Base-by-base conservation (phyloP, 768 basidiomycete species). In the Wakefieldia striispora region DNA sequence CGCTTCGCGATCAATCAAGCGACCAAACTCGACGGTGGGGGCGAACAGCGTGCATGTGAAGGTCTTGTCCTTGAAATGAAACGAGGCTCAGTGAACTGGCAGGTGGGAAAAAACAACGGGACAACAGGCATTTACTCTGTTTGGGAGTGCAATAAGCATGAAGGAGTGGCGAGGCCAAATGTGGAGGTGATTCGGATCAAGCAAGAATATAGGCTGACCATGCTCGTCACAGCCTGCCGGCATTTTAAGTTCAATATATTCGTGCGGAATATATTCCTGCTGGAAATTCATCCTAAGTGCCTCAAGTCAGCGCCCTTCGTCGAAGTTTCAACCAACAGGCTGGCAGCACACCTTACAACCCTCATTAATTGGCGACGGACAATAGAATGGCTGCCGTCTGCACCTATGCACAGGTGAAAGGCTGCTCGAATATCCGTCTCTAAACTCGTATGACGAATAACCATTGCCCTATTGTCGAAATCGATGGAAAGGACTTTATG, bases 141-240 rank as follows among this genome's bases (percentile, higher is more conserved):
- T 99, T 58, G 95, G 94, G 49, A 99, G 83, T 19, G 93, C 95
- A 63, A 99, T 97, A 62, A 99, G 82, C 95, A 99, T 99, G 78
- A 98, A 98, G 40, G 93, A 91, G 70, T 94, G 91, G 65, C 95
- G 88, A 57, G 95, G 97, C 95, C 95, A 99, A 62, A 99, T 97
- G 74, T 99, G 95, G 59, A 99, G 84, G 70, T 98, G 90, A 70
- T 89, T 88, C 61, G 91, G 89, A 77, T 95, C 92, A 69, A 99
- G 85, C 50, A 84, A 75, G 75, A 88, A 98, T 23, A 73, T 75
- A 55, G 84, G 73, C 53, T 78, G 76, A 66, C 81, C 89, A 67
- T 75, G 71, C 60, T 65, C 63, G 68, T 79, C 78, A 65, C 71
- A 69, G 50, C 84, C 84, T 67, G 95, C 81, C 63, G 93, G 92